Evolutionary conservation across 176 grass and related monocot genomes (phyloP), one percentile per base, ranked within the genome.

Genomic region (Poa pratensis): DNA sequence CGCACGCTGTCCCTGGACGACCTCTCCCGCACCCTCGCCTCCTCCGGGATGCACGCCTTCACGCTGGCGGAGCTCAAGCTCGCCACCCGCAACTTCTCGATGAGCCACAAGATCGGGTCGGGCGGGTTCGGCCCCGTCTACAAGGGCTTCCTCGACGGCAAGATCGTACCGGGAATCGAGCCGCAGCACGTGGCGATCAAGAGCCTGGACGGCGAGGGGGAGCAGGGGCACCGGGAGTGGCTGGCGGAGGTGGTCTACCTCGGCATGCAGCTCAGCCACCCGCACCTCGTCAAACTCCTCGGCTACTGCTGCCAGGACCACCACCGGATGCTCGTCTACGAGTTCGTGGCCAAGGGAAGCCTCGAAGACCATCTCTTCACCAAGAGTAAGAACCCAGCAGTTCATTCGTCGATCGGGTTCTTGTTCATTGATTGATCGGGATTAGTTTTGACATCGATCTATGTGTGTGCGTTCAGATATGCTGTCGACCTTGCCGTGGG

Each of bases 51-150:
- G 69, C 85, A 89, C 79, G 93, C 85, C 13, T 98, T 98, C 91
- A 95, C 89, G 28, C 54, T 86, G 26, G 80, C 46, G 0, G 91
- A 98, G 89, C 88, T 98, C 11, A 73, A 54, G 20, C 30, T 74
- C 27, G 89, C 85, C 6, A 93, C 95, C 1, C 73, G 91, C 13
- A 78, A 78, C 22, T 90, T 93, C 85, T 87, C 93, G 20, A 60
- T 18, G 22, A 79, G 63, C 82, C 79, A 92, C 77, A 80, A 90
- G 42, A 69, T 98, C 84, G 95, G 95, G 3, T 82, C 88, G 42
- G 95, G 95, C 52, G 93, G 92, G 14, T 98, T 98, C 77, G 95
- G 95, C 11, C 93, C 95, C 11, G 95, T 98, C 55, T 95, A 98
- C 90, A 95, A 91, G 91, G 95, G 95, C 27, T 92, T 82, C 85